Evolutionary conservation across 208 protist species (phyloP), one percentile per base, ranked within the genome.

Genomic region (Angomonas deanei): DNA sequence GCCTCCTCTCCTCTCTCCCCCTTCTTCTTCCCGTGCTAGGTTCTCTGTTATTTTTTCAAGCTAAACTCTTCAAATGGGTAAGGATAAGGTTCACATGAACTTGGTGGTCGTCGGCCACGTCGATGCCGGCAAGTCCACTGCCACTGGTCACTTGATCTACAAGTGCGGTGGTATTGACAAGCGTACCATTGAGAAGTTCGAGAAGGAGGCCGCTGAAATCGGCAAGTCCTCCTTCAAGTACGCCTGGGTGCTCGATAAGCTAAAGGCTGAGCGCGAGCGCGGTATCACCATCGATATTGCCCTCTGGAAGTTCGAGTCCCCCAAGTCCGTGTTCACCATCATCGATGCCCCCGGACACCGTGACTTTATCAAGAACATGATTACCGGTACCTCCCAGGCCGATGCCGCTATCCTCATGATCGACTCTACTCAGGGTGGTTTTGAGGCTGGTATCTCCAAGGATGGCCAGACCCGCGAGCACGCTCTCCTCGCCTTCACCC

Each of bases 331-430:
- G 47, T 95, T 90, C 74, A 97, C 94, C 46, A 96, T 97, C 71
- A 92, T 97, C 63, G 94, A 97, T 76, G 91, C 87, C 50, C 94
- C 94, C 54, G 93, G 94, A 17, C 94, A 97, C 76, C 77, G 84
- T 68, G 90, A 93, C 60, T 97, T 96, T 82, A 96, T 97, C 65
- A 93, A 94, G 82, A 93, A 97, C 84, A 97, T 94, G 89, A 96
- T 96, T 70, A 94, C 80, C 49, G 93, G 91, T 50, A 91, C 91
- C 8, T 91, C 89, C 10, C 93, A 97, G 75, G 92, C 92, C 32
- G 92, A 97, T 65, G 72, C 76, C 47, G 91, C 87, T 33, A 73
- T 97, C 31, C 79, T 97, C 38, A 83, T 97, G 57, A 77, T 97
- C 64, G 82, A 78, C 56, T 88, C 93, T n/a, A 70, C 73, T 23